Percentiles rank a stretch among this genome's conserved stretches.
Evolutionary conservation across 495 filamentous ascomycete species (phyloP).

Genomic region (Umbilicaria muhlenbergii): DNA sequence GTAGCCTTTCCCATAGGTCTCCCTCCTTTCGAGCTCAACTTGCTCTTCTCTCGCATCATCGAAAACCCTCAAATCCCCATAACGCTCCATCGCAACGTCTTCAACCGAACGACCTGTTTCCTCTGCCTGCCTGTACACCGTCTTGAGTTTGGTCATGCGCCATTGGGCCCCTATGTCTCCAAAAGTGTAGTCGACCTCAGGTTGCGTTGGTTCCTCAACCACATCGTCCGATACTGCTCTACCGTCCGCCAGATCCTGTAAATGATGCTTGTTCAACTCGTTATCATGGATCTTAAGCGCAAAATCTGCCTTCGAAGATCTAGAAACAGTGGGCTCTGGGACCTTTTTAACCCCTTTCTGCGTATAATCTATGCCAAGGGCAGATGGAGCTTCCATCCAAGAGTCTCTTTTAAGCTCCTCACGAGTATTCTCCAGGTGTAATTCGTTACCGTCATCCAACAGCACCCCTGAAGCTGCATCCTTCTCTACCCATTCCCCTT

Average conservation of each 20-base stretch:
- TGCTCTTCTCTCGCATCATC: conserved; percentile 93
- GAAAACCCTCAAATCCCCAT: conserved; percentile 68
- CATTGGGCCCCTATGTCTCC: conserved; percentile 82
- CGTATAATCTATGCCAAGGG: conserved; percentile 70
- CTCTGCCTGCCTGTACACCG: conserved; percentile 66
- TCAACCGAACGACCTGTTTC: conserved; percentile 56
- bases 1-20: conserved; percentile 73
- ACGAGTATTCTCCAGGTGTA: conserved; percentile 23
- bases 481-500: conserved; percentile 19
- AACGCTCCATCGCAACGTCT: conserved; percentile 66
- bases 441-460: conserved; percentile 7
- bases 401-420: conserved; percentile 49
- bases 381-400: conserved; percentile 87
- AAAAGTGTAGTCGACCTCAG: conserved; percentile 69
- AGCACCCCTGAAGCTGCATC: conserved; percentile 12
- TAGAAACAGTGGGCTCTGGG: conserved; percentile 24
- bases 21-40: conserved; percentile 73
- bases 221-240: conserved; percentile 32
- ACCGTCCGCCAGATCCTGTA: conserved; percentile 46
- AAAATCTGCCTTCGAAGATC: conserved; percentile 45
- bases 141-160: conserved; percentile 89
- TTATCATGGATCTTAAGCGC: conserved; percentile 65
- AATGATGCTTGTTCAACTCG: conserved; percentile 57
- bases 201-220: conserved; percentile 34
- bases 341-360: conserved; percentile 45